Base-by-base conservation (phyloP, 2,329 filamentous ascomycete species). In the Colletotrichum somersetense region DNA sequence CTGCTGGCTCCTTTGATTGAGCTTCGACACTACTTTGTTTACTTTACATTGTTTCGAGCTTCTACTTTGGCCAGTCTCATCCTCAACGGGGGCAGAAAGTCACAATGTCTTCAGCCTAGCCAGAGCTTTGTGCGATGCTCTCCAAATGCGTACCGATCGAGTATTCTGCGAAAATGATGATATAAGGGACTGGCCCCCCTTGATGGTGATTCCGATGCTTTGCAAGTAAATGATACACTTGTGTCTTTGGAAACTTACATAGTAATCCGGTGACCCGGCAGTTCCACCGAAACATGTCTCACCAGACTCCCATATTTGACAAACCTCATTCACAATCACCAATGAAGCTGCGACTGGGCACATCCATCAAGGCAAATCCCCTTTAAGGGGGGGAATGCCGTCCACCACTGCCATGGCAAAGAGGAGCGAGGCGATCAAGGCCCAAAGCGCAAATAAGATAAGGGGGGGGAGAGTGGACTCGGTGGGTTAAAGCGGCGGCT, bases 401-500 rank as follows among this genome's bases (percentile, higher is more conserved):
- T 6, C 11, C 26, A 53, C 26, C 1, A 7, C 6, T 20, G 12
- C 26, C 20, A 33, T 33, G 16, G 26, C 26, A 8, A 33, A 20
- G 23, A 33, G 16, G 12, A 18, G 50, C 3, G 20, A 18, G 26
- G 26, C 16, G 7, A 11, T 8, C 23, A 11, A 7, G 30, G 10
- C 20, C 14, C 6, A 23, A 14, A 5, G 53, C 20, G 33, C 30
- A 38, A n/a, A 26, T 50, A 23, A 50, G 3, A 42, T 6, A 10
- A 5, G 14, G 40, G 12, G 14, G 12, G 4, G 14, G 3, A 42
- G 40, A 14, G 40, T 8, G 30, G 14, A 5, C 16, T 30, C n/a
- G 20, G 4, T 12, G 1, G 1, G 6, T 16, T 59, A 70, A 72
- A 72, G 70, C 70, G 46, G 70, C 70, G 50, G 55, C n/a, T 26